Base-by-base conservation (phyloP, 192 early-diverging fungal genomes). In the Dissophora globulifera region DNA sequence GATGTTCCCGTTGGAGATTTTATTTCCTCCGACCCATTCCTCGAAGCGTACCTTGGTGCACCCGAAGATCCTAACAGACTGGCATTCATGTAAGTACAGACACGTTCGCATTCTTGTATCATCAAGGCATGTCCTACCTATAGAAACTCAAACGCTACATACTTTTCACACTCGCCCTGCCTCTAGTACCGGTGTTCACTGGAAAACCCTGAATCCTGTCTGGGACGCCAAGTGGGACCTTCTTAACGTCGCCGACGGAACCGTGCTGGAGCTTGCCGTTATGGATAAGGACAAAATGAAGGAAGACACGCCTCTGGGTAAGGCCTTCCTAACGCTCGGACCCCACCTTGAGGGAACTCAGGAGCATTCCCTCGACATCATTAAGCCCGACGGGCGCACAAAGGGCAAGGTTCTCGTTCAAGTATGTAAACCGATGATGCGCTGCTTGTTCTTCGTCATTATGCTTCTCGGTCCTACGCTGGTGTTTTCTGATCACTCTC, bases 261-360 rank as follows among this genome's bases (percentile, higher is more conserved):
- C 62, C n/a, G 51, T 32, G 13, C 16, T 76, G 38, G 15, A 62
- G 3, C 17, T 76, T 11, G 13, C n/a, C 0, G 31, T 76, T 33
- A 76, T 53, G 58, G 72, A 76, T 52, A 76, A 76, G 35, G 63
- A 76, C 52, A 76, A 45, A 26, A 61, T 76, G 63, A 76, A 76
- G 40, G 72, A 56, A 23, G 72, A 76, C 17, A 76, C 72, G 10
- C 58, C 17, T n/a, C 42, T 76, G 4, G 72, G 72, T 20, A 66
- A 50, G 6, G 57, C 57, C 26, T 29, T 11, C 3, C 27, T 76
- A 1, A 22, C 30, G 12, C 47, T 76, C 13, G 57, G 52, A 13
- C 9, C 58, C 9, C 40, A 55, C 20, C 26, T 67, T 0, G 72
- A 76, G 25, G 72, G 63, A 0, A 27, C 58, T 31, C 50, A 43